Conservation (phyloP, 352 stramenopile species). For the Phytopythium vexans region DNA sequence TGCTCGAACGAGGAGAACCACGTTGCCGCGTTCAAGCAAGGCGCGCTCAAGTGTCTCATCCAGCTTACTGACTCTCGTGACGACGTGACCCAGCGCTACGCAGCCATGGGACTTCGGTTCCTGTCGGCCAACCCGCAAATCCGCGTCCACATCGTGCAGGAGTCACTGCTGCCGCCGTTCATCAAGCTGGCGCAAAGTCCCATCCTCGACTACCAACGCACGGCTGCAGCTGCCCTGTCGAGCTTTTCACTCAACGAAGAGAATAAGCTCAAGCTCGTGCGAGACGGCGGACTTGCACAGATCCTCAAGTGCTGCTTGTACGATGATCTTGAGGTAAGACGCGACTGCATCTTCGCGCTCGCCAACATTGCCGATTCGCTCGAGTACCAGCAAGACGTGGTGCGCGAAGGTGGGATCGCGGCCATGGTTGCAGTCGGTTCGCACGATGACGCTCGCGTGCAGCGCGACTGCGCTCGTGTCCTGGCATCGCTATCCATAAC, state of each 20-base stretch:
- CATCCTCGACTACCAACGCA: conserved; percentile 91
- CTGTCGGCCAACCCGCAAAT: conserved; percentile 93
- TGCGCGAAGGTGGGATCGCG: conserved; percentile 83
- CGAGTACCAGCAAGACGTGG: conserved; percentile 88
- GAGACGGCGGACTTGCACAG: conserved; percentile 85
- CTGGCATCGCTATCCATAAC: conserved; percentile 91
- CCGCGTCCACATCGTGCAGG: conserved; percentile 89
- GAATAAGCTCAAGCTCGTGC: conserved; percentile 94
- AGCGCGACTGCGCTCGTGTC: conserved; percentile 90
- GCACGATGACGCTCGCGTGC: conserved; percentile 88
- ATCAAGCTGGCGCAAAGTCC: conserved; percentile 89
- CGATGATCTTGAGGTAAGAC: conserved; percentile 89
- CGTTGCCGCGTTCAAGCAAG: conserved; percentile 90
- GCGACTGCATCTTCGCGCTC: conserved; percentile 93
- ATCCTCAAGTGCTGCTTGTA: conserved; percentile 90
- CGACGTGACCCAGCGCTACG: conserved; percentile 94
- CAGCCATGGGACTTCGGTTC: conserved; percentile 94
- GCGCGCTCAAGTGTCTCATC: conserved; percentile 88
- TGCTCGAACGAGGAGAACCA: conserved; percentile 95
- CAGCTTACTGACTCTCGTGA: conserved; percentile 84
- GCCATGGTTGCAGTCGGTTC: conserved; percentile 69
- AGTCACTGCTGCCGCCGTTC: conserved; percentile 89
- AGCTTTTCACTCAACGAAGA: conserved; percentile 92
- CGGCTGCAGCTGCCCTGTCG: conserved; percentile 90
- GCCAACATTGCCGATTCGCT: conserved; percentile 91